These are phyloP conservation scores for Daldinia eschscholtzii DNA, from an alignment of 2,329 filamentous ascomycete genomes.

Conservation along the genomic window DNA sequence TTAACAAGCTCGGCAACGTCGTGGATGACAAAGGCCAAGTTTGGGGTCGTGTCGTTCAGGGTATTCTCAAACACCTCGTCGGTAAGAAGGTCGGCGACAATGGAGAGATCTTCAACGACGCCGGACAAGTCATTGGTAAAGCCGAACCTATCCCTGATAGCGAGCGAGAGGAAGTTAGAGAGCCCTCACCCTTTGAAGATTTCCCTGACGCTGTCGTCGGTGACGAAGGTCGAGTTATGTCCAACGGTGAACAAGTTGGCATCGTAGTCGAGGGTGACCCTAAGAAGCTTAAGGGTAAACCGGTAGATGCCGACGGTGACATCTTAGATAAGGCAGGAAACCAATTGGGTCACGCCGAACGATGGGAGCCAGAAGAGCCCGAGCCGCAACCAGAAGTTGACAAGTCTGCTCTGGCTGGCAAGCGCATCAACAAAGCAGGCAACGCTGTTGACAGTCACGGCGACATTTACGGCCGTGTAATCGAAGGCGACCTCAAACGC, in stretches of 20 bases:
- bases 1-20: constrained; percentile 71
- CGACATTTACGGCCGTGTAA: constrained; percentile 71
- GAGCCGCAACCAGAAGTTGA: constrained; percentile 67
- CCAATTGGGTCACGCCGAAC: constrained; percentile 74
- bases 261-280: constrained; percentile 73
- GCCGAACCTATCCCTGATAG: constrained; percentile 72
- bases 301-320: constrained; percentile 77
- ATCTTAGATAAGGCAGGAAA: constrained; percentile 77
- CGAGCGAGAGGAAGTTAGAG: constrained; percentile 63
- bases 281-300: constrained; percentile 73
- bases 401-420: constrained; percentile 74
- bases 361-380: constrained; percentile 68
- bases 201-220: constrained; percentile 68
- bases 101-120: constrained; percentile 78
- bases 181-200: constrained; percentile 68
- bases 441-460: constrained; percentile 69
- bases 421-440: constrained; percentile 78
- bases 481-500: constrained; percentile 74
- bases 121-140: constrained; percentile 75
- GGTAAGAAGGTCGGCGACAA: constrained; percentile 74
- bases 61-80: constrained; percentile 72
- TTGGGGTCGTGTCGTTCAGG: constrained; percentile 73
- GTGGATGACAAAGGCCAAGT: constrained; percentile 66
- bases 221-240: constrained; percentile 65
- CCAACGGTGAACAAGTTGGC: constrained; percentile 68